A percentile compares a stretch with the other conserved stretches of the same genome.
Evolutionary conservation across 257 asterid genomes (phyloP).

Genomic region (Plectranthus barbatus): DNA sequence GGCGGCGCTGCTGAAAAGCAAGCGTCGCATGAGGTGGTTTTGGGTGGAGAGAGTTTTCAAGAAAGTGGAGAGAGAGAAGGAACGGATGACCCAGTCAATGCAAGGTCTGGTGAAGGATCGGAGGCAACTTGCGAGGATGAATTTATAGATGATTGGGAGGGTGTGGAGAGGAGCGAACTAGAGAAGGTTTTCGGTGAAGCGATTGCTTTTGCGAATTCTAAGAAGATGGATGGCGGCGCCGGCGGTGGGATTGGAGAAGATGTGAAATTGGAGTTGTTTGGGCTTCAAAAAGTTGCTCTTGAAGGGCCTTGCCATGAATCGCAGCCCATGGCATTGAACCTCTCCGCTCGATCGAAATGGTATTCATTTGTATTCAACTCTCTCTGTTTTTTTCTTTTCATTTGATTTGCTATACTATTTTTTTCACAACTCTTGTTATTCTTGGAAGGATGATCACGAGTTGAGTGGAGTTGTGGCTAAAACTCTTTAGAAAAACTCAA

Average conservation of each 20-base stretch:
- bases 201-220: conserved; percentile 36
- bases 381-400: background rate
- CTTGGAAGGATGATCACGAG: too few species aligned
- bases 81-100: background rate
- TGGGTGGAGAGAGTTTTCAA: background rate
- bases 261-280: conserved; percentile 35
- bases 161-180: conserved; percentile 60
- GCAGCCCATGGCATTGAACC: conserved; percentile 48
- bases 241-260: conserved; percentile 25
- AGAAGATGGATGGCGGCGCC: conserved; percentile 17
- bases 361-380: background rate
- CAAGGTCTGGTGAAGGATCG: background rate
- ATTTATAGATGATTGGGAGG: conserved; percentile 63
- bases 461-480: too few species aligned
- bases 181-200: conserved; percentile 59
- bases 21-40: background rate
- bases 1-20: background rate
- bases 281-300: conserved; percentile 51
- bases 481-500: too few species aligned
- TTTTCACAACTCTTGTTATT: too few species aligned
- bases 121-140: background rate
- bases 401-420: too few species aligned
- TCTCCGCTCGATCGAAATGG: conserved; percentile 68
- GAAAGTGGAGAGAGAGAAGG: background rate
- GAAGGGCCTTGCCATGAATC: conserved; percentile 50